These are phyloP conservation scores for Spongispora temasekensis DNA, from an alignment of 1,284 basidiomycete species.

Conservation along the genomic window DNA sequence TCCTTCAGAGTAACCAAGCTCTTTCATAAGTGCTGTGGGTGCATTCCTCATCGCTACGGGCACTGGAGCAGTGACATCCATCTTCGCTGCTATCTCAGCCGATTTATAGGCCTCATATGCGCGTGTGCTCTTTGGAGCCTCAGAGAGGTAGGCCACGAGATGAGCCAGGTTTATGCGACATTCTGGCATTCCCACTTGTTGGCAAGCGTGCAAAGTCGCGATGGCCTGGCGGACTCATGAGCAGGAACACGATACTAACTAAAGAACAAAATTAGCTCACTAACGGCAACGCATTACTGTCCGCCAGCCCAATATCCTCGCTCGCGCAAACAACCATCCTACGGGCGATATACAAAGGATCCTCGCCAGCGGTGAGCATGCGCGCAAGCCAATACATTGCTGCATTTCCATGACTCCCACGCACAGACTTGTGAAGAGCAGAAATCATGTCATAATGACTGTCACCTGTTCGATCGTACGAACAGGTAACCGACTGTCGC, in stretches of 20 bases:
- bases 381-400: slow-evolving; percentile 90
- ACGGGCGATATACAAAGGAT: slow-evolving; percentile 83
- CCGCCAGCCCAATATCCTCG: slow-evolving; percentile 85
- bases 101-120: slow-evolving; percentile 77
- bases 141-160: slow-evolving; percentile 79
- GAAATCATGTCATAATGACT: slow-evolving; percentile 86
- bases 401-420: slow-evolving; percentile 78
- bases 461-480: slow-evolving; percentile 78
- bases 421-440: slow-evolving; percentile 84
- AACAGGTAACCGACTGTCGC: slow-evolving; percentile 56
- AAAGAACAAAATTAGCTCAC: slow-evolving; percentile 41
- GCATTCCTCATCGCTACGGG: slow-evolving; percentile 87
- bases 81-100: slow-evolving; percentile 64
- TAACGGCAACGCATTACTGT: slow-evolving; percentile 69
- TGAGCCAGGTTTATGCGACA: slow-evolving; percentile 80
- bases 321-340: slow-evolving; percentile 83
- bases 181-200: slow-evolving; percentile 85
- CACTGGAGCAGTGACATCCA: slow-evolving; percentile 58
- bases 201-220: slow-evolving; percentile 78
- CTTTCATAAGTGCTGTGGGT: slow-evolving; percentile 81
- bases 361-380: slow-evolving; percentile 86
- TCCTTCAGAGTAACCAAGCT: slow-evolving; percentile 72
- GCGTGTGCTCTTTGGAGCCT: slow-evolving; percentile 83
- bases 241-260: too few species aligned
- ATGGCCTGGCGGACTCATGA: too few species aligned